These are phyloP conservation scores for Plasmodium adleri DNA, from an alignment of 169 alveolate species.

Conservation along the genomic window DNA sequence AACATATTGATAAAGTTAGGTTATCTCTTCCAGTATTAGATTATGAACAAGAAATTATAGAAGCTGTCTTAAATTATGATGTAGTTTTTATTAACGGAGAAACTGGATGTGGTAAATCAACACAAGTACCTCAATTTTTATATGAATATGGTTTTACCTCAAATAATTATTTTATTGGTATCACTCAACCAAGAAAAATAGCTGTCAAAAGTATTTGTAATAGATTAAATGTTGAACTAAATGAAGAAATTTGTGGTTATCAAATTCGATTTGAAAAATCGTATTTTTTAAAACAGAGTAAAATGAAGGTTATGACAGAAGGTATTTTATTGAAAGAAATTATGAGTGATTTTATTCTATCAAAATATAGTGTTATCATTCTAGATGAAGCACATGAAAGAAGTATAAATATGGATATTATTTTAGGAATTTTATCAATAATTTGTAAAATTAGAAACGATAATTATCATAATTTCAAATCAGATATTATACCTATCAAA, in stretches of 20 bases:
- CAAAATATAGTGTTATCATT: slow-evolving; percentile 95
- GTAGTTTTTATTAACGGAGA: slow-evolving; percentile 97
- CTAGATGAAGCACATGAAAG: slow-evolving; percentile 99
- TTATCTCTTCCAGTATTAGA: slow-evolving; percentile 89
- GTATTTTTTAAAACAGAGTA: slow-evolving; percentile 83
- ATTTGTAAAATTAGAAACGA: slow-evolving; percentile 91
- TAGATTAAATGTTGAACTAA: slow-evolving; percentile 84
- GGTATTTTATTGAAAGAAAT: slow-evolving; percentile 98
- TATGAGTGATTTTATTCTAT: slow-evolving; percentile 90
- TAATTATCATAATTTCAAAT: slow-evolving; percentile 73
- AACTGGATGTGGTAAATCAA: slow-evolving; percentile 99
- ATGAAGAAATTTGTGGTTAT: slow-evolving; percentile 80
- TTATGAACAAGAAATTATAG: slow-evolving; percentile 94
- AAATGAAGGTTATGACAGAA: slow-evolving; percentile 98
- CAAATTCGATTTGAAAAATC: slow-evolving; percentile 91
- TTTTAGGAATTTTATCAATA: slow-evolving; percentile 97
- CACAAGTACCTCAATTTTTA: slow-evolving; percentile 96
- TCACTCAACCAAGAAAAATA: slow-evolving; percentile 98
- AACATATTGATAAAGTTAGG: slow-evolving; percentile 84
- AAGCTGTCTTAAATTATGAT: slow-evolving; percentile 91
- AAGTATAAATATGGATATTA: slow-evolving; percentile 97
- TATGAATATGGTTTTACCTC: slow-evolving; percentile 94
- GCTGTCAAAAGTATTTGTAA: slow-evolving; percentile 88
- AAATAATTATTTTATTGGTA: slow-evolving; percentile 86
- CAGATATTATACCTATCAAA: slow-evolving; percentile 87